Conservation (phyloP, 805 yeast species). For the Wickerhamomyces subpelliculosus region DNA sequence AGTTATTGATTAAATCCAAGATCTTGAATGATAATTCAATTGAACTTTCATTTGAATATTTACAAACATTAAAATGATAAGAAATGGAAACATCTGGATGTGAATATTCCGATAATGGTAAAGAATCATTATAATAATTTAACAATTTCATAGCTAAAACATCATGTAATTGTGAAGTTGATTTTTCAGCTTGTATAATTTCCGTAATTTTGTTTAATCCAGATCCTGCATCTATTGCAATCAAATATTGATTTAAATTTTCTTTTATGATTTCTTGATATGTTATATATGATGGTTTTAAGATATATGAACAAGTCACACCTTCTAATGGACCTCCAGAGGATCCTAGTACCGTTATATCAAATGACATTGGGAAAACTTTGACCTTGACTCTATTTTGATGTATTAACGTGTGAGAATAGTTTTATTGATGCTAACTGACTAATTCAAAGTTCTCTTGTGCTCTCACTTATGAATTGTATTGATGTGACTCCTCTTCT, state of each 20-base stretch:
- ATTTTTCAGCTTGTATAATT: slow-evolving; percentile 19
- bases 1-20: slow-evolving; percentile 31
- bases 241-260: slow-evolving; percentile 27
- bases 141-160: slow-evolving; percentile 6
- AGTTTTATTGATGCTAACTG: too few species aligned
- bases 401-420: too few species aligned
- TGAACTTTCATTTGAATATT: slow-evolving; percentile 13
- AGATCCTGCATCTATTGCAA: slow-evolving; percentile 77
- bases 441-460: too few species aligned
- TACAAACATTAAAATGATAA: slow-evolving; percentile 2
- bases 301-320: slow-evolving; percentile 56
- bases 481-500: too few species aligned
- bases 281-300: slow-evolving; percentile 45
- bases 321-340: slow-evolving; percentile 83
- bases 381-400: too few species aligned
- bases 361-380: slow-evolving; percentile 28
- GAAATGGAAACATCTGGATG: slow-evolving; percentile 6
- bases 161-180: slow-evolving; percentile 3
- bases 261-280: slow-evolving; percentile 31
- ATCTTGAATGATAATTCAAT: slow-evolving; percentile 26
- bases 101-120: neutral
- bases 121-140: slow-evolving; percentile 3
- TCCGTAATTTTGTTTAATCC: slow-evolving; percentile 54
- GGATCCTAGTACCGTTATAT: slow-evolving; percentile 64
- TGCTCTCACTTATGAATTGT: too few species aligned